Evolutionary conservation across 148 eudicot genomes (phyloP).

Genomic region (Pharnaceum exiguum): DNA sequence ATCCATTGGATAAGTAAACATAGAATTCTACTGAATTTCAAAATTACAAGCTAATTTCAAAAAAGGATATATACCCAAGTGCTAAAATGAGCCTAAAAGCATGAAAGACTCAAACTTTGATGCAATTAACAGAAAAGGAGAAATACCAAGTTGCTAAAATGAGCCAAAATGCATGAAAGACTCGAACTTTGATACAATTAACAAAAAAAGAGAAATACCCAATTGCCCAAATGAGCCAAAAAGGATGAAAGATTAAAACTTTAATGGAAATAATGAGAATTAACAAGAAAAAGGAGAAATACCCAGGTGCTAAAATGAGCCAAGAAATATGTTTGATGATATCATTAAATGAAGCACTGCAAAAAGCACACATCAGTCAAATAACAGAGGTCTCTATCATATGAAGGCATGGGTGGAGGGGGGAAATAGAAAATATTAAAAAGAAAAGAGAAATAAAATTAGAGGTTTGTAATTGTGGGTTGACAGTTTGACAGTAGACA

Average conservation of each 20-base stretch:
- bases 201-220: background rate
- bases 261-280: conserved; percentile 5
- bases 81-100: too few species aligned
- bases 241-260: background rate
- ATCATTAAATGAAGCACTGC: too few species aligned
- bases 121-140: background rate
- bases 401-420: background rate
- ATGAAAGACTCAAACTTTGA: too few species aligned
- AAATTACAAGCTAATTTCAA: background rate
- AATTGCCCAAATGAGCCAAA: background rate
- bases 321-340: too few species aligned
- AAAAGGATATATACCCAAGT: too few species aligned
- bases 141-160: too few species aligned
- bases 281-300: too few species aligned
- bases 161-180: too few species aligned
- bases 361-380: background rate
- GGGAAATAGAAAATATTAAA: background rate
- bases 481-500: background rate
- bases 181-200: too few species aligned
- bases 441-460: too few species aligned
- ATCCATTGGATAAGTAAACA: conserved; percentile 25
- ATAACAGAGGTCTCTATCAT: background rate
- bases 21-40: conserved; percentile 10
- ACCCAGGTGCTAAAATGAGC: too few species aligned
- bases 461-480: background rate